These are phyloP conservation scores for Toxicodendron radicans DNA, from an alignment of 345 rosid species.

Conservation along the genomic window DNA sequence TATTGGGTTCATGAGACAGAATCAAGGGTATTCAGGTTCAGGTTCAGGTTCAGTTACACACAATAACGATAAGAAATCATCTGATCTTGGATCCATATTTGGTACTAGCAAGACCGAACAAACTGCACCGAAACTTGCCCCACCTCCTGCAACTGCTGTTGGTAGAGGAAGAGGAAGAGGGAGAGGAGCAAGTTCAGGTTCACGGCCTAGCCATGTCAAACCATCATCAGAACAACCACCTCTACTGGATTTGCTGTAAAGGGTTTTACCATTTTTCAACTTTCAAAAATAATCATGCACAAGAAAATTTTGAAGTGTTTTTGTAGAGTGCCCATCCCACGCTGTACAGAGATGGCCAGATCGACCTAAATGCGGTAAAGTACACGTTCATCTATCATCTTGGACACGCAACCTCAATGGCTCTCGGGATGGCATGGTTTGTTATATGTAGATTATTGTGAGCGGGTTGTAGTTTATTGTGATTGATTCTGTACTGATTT, in stretches of 20 bases:
- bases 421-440: conserved; percentile 15
- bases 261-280: not conserved
- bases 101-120: conserved; percentile 58
- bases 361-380: not conserved
- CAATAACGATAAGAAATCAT: conserved; percentile 49
- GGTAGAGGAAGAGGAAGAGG: conserved; percentile 83
- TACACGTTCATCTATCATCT: conserved; percentile 2
- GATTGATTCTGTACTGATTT: not conserved
- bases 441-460: conserved; percentile 16
- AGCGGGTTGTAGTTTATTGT: conserved; percentile 20
- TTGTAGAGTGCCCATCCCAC: conserved; percentile 7
- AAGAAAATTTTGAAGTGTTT: conserved; percentile 9
- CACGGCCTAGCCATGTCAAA: conserved; percentile 47
- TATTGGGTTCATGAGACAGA: conserved; percentile 54
- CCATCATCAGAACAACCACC: conserved; percentile 56
- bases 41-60: conserved; percentile 10
- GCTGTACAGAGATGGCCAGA: conserved; percentile 21
- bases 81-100: conserved; percentile 71
- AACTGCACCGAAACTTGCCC: conserved; percentile 76
- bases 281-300: not conserved
- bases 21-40: conserved; percentile 40
- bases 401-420: not conserved
- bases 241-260: conserved; percentile 69
- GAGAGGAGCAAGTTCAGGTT: conserved; percentile 37
- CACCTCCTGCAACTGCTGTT: conserved; percentile 75